Evolutionary conservation across 768 basidiomycete genomes (phyloP), one percentile per base, ranked within the genome.

Genomic region (Cystofilobasidium macerans): DNA sequence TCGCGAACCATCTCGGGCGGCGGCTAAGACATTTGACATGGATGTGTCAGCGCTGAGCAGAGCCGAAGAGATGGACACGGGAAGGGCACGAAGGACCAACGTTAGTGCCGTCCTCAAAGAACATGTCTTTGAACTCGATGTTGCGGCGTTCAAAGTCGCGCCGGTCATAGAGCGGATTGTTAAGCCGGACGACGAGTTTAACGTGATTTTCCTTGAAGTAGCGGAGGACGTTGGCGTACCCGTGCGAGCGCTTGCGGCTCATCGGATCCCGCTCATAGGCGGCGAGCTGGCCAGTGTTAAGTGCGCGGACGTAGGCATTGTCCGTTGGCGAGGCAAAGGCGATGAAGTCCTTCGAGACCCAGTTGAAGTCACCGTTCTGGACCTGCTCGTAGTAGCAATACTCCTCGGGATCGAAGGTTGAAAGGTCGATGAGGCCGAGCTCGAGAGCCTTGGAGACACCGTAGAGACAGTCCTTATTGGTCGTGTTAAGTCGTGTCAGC

Each of bases 31-130:
- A 26, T 22, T 24, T 5, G 18, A 16, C 12, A 24, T 24, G 48
- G 28, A 6, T 12, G 47, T 22, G 47, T 48, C 24, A 51, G 28
- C 28, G 4, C 48, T 51, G n/a, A 42, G 42, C 16, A 7, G 8
- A 38, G 36, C 36, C 14, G 7, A 20, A 42, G 7, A 42, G 7
- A 20, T 11, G 16, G 42, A 3, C 7, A 24, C 4, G n/a, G 24
- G 24, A 51, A 12, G 48, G 28, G 48, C 8, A 24, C 3, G 12
- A 24, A 24, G 24, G 26, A 14, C 43, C 26, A 18, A 33, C 61
- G 76, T 98, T 98, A 28, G 92, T 95, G 26, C 95, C 95, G 75
- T 99, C 95, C 76, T 97, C 92, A 71, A 95, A 98, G 76, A 94
- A 86, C 81, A 74, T 95, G 89, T 68, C 67, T 42, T 63, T 62